Conservation (phyloP, 2,329 filamentous ascomycete genomes). For the Ascosphaera apis region DNA sequence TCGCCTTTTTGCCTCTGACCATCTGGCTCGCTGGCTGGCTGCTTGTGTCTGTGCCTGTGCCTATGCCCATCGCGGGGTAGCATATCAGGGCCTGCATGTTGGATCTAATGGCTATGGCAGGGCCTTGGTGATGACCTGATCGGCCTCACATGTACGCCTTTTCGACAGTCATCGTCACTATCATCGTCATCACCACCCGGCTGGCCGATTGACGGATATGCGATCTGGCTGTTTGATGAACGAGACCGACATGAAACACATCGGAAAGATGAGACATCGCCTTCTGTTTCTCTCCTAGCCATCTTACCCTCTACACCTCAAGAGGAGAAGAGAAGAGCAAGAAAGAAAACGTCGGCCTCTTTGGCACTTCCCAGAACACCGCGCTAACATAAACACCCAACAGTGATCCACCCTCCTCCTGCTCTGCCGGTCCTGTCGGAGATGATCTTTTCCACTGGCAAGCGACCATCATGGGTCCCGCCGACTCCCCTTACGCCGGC, state of each 20-base stretch:
- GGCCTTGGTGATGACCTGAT: too few relatives aligned
- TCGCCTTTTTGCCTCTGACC: conserved; percentile 1
- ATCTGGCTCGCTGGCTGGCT: conserved; percentile 3
- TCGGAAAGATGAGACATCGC: neutral
- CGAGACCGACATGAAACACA: conserved; percentile 1
- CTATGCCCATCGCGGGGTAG: conserved; percentile 1
- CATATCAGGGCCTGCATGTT: too few relatives aligned
- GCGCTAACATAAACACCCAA: neutral
- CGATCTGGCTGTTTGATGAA: too few relatives aligned
- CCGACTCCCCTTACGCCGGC: conserved; percentile 93
- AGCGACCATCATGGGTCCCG: conserved; percentile 98
- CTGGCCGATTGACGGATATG: too few relatives aligned
- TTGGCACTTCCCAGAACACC: neutral
- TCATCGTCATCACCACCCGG: too few relatives aligned
- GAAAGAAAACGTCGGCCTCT: conserved; percentile 1
- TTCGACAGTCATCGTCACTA: too few relatives aligned
- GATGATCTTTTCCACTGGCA: conserved; percentile 99
- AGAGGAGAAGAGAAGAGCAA: neutral
- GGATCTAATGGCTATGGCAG: too few relatives aligned
- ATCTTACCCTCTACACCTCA: neutral
- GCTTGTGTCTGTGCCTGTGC: conserved; percentile 1
- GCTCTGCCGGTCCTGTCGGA: conserved; percentile 88
- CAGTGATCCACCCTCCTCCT: conserved; percentile 95
- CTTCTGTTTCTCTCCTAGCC: neutral
- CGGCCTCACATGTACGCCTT: too few relatives aligned